These are phyloP conservation scores for Yamagishiella unicocca DNA, from an alignment of 139 green algal genomes.

Conservation along the genomic window DNA sequence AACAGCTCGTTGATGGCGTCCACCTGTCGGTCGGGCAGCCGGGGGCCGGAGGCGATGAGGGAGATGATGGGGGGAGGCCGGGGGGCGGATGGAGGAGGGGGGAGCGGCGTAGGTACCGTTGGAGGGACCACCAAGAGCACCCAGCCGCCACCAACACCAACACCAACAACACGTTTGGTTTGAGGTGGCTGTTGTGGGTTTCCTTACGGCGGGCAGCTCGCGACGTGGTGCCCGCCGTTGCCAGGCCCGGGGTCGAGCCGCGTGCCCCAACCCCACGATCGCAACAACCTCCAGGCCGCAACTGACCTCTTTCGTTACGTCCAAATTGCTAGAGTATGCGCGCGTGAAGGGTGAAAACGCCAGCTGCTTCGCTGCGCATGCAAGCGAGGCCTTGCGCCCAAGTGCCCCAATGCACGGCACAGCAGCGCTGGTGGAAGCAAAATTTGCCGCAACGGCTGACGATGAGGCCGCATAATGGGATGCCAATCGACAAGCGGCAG, in stretches of 20 bases:
- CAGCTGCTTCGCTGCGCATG: not conserved
- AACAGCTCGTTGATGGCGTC: conserved; percentile 67
- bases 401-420: not conserved
- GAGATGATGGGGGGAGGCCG: not conserved
- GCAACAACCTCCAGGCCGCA: no score
- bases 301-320: not conserved
- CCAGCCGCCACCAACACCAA: no score
- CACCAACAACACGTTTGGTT: no score
- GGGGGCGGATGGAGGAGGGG: not conserved
- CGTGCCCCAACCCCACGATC: no score
- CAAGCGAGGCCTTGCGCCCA: not conserved
- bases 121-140: no score
- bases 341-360: not conserved
- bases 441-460: no score
- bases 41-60: not conserved
- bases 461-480: not conserved
- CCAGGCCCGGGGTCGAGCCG: no score
- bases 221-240: no score
- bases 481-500: not conserved
- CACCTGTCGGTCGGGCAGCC: conserved; percentile 49
- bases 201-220: no score
- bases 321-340: not conserved
- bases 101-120: no score
- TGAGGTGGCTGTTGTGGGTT: no score
- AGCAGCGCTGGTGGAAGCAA: not conserved